phyloP scores from a whole-genome alignment of 306 rosid species.

The Trichosanthes cucumerina region DNA sequence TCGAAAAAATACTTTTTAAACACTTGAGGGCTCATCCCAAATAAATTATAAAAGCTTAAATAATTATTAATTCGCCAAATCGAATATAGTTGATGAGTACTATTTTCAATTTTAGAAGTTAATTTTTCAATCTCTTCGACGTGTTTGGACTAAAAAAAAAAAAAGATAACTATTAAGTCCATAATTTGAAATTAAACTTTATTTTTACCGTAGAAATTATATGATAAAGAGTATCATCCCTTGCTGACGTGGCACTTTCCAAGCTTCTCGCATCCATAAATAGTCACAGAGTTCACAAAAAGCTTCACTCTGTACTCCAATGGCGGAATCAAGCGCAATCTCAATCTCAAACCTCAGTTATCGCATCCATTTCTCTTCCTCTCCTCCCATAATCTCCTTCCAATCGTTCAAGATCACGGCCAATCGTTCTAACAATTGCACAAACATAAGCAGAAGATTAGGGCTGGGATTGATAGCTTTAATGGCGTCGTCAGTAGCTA shows the following conservation, averaged over 20 bases:
- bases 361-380: background rate
- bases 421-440: background rate
- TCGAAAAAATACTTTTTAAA: too few species aligned
- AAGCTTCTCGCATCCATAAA: background rate
- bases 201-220: too few species aligned
- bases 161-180: too few species aligned
- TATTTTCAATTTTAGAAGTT: too few species aligned
- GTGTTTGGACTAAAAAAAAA: too few species aligned
- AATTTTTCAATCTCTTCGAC: too few species aligned
- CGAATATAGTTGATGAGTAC: too few species aligned
- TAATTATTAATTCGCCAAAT: too few species aligned
- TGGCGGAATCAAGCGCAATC: conserved; percentile 6
- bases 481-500: conserved; percentile 13
- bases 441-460: background rate
- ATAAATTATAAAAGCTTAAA: too few species aligned
- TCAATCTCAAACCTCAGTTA: background rate
- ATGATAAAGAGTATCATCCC: too few species aligned
- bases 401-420: background rate
- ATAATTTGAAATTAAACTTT: too few species aligned
- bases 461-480: conserved; percentile 19
- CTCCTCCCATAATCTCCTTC: background rate
- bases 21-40: too few species aligned
- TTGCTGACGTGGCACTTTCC: background rate
- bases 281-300: background rate
- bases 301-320: background rate